These are phyloP conservation scores for Batkoa obscura DNA, from an alignment of 371 early-diverging fungal species.

Conservation along the genomic window DNA sequence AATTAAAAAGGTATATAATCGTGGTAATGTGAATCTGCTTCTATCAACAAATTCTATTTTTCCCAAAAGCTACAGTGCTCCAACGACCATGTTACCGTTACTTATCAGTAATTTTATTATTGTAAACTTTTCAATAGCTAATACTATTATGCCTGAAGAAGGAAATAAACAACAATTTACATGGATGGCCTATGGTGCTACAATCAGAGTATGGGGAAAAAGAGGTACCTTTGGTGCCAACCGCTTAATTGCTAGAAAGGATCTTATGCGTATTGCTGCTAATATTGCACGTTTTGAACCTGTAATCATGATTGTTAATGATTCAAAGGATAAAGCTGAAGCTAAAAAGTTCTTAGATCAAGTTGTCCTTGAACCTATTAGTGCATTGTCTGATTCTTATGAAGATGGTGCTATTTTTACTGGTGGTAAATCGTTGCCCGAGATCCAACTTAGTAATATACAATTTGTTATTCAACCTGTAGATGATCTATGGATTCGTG, in stretches of 20 bases:
- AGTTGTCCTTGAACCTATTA: background rate
- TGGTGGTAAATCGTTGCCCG: background rate
- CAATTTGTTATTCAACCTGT: conserved; percentile 4
- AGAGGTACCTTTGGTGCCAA: background rate
- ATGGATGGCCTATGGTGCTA: background rate
- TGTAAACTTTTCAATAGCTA: background rate
- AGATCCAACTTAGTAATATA: background rate
- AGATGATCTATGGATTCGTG: conserved; percentile 12
- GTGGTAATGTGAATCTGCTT: too few species aligned
- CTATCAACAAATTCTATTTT: too few species aligned
- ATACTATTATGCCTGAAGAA: background rate
- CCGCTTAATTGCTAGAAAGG: background rate
- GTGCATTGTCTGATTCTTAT: background rate
- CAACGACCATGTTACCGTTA: background rate
- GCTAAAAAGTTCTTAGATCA: background rate
- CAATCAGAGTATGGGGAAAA: background rate
- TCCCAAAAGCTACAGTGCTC: too few species aligned
- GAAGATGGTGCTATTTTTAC: background rate
- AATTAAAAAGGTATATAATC: too few species aligned
- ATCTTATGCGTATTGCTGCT: background rate
- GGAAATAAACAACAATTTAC: background rate
- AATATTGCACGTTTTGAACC: background rate
- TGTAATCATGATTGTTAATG: background rate
- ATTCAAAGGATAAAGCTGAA: background rate
- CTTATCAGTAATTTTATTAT: background rate